Evolutionary conservation across 306 rosid genomes (phyloP).

Genomic region (Casuarina glauca): DNA sequence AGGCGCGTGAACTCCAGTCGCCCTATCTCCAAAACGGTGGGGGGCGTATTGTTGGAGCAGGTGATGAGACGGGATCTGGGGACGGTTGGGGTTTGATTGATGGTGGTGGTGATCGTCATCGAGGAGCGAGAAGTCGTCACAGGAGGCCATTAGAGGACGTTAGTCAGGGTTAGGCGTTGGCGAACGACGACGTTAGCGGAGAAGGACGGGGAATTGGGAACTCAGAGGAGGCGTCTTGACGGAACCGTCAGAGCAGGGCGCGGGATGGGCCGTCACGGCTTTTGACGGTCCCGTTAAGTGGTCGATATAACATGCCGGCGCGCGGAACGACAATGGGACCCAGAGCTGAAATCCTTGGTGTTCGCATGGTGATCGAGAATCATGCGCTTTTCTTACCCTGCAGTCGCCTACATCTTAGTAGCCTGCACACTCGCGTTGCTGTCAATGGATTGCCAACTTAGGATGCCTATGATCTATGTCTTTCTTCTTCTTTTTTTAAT

Average conservation of each 20-base stretch:
- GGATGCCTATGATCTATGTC: too few relatives aligned
- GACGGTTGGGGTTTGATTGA: conserved; percentile 38
- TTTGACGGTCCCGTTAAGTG: conserved; percentile 88
- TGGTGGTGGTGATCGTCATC: conserved; percentile 51
- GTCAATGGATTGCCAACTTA: too few relatives aligned
- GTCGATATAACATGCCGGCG: not conserved
- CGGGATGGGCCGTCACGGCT: conserved; percentile 55
- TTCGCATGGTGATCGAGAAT: not conserved
- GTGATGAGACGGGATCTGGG: conserved; percentile 44
- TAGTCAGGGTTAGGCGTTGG: conserved; percentile 55
- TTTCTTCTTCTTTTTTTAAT: too few relatives aligned
- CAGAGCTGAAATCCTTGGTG: not conserved
- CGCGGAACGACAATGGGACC: conserved; percentile 15
- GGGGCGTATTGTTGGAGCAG: conserved; percentile 60
- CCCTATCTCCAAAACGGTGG: conserved; percentile 44
- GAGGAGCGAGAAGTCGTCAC: conserved; percentile 95
- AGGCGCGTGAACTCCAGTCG: conserved; percentile 40
- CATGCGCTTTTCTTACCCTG: not conserved
- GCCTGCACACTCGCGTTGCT: not conserved
- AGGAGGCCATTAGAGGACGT: conserved; percentile 85
- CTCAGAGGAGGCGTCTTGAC: conserved; percentile 48
- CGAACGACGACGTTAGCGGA: conserved; percentile 65
- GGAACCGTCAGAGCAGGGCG: conserved; percentile 57
- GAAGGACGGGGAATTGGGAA: conserved; percentile 31
- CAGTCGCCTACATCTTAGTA: not conserved